phyloP scores from a whole-genome alignment of 805 yeast species.

The Saccharomycopsis microspora region DNA sequence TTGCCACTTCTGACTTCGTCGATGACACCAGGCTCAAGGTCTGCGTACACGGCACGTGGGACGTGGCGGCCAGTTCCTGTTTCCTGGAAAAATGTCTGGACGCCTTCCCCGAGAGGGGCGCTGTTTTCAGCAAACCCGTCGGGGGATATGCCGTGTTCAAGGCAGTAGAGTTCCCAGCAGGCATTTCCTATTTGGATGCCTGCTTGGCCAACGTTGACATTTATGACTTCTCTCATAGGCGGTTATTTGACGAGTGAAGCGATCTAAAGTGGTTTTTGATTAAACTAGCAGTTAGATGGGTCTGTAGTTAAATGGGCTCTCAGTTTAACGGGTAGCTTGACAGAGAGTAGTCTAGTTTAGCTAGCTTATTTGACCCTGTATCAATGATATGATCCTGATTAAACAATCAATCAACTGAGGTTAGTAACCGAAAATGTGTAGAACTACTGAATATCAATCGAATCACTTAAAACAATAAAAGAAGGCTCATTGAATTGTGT shows the following conservation, averaged over 20 bases:
- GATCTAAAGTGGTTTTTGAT: no score
- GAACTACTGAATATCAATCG: no score
- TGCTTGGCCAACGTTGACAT: slow-evolving; percentile 40
- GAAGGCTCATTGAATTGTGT: no score
- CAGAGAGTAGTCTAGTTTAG: no score
- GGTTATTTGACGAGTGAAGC: background rate
- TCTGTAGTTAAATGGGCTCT: no score
- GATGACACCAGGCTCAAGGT: slow-evolving; percentile 94
- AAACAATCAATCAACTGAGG: no score
- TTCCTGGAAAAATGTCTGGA: slow-evolving; percentile 90
- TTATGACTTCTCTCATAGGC: slow-evolving; percentile 14
- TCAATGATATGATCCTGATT: no score
- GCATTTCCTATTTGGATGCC: slow-evolving; percentile 99
- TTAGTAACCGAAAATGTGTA: no score
- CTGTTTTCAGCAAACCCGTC: slow-evolving; percentile 83
- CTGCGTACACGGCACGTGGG: slow-evolving; percentile 95
- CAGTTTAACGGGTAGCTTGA: no score
- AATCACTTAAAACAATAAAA: no score
- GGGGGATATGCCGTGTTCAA: slow-evolving; percentile 94
- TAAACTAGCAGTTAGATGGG: no score
- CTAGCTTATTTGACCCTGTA: no score
- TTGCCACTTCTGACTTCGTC: slow-evolving; percentile 95
- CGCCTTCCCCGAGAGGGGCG: slow-evolving; percentile 87
- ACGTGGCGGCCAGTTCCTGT: slow-evolving; percentile 94
- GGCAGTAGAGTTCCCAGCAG: slow-evolving; percentile 96